These are phyloP conservation scores for Aegilops tauschii DNA, from an alignment of 176 grass and related monocot species.

Conservation along the genomic window DNA sequence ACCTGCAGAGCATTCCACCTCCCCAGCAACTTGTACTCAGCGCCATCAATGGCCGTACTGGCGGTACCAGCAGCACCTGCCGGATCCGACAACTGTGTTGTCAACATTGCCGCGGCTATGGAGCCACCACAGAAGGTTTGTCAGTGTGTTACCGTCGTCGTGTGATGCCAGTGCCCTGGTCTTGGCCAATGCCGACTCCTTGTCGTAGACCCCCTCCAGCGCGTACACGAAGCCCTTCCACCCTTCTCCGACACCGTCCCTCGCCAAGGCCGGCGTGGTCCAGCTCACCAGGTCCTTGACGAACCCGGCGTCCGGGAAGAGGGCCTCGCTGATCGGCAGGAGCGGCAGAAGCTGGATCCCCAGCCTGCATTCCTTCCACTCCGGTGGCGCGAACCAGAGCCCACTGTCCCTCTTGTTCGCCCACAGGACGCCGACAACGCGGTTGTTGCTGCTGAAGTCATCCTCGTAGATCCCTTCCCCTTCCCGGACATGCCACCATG, in stretches of 20 bases:
- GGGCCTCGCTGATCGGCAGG: constrained; percentile 68
- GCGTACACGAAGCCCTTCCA: constrained; percentile 98
- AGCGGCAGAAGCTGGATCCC: constrained; percentile 83
- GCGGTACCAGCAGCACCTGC: constrained; percentile 73
- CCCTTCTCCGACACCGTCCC: constrained; percentile 80
- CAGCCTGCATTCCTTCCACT: constrained; percentile 78
- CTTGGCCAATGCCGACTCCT: constrained; percentile 51
- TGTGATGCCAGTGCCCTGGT: constrained; percentile 40
- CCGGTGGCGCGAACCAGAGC: constrained; percentile 84
- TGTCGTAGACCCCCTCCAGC: constrained; percentile 77
- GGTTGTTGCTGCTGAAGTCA: constrained; percentile 65
- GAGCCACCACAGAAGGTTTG: constrained; percentile 93
- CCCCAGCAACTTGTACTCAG: neutral
- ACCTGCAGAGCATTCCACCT: neutral
- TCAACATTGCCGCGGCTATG: constrained; percentile 54
- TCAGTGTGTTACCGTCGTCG: constrained; percentile 84
- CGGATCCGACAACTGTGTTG: neutral
- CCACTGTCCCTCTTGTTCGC: constrained; percentile 93
- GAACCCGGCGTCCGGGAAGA: constrained; percentile 64
- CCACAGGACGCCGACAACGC: constrained; percentile 71
- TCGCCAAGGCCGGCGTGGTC: constrained; percentile 53
- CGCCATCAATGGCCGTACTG: constrained; percentile 68
- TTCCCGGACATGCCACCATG: constrained; percentile 86
- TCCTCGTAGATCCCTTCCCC: constrained; percentile 68
- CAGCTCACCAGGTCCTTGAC: constrained; percentile 70